Percentiles rank a stretch among this genome's conserved stretches.
These are phyloP conservation scores for Bruguiera parviflora DNA, from an alignment of 345 rosid genomes.

Conservation along the genomic window DNA sequence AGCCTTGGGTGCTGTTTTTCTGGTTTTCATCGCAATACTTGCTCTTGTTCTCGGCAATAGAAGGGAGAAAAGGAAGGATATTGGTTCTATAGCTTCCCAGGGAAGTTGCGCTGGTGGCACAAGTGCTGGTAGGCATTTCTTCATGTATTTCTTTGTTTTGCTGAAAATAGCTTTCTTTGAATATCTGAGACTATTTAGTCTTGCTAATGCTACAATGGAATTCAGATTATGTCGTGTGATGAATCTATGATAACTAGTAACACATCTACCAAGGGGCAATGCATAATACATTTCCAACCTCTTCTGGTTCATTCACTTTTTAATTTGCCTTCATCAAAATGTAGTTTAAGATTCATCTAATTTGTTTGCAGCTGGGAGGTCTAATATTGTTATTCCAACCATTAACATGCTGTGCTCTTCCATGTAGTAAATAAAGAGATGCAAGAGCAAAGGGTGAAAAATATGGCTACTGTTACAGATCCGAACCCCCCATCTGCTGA, in stretches of 20 bases:
- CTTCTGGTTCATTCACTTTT: no score
- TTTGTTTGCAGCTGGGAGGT: constrained; percentile 18
- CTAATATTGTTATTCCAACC: neutral
- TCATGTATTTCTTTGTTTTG: constrained; percentile 2
- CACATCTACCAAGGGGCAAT: no score
- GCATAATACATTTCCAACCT: no score
- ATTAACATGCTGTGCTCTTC: constrained; percentile 25
- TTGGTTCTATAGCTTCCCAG: constrained; percentile 42
- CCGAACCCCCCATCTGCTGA: constrained; percentile 70
- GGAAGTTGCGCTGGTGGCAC: constrained; percentile 46
- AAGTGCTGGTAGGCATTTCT: constrained; percentile 35
- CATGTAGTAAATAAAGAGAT: constrained; percentile 43
- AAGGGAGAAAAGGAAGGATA: constrained; percentile 45
- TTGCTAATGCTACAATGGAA: no score
- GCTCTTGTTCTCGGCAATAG: constrained; percentile 44
- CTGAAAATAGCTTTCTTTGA: no score
- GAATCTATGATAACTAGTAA: no score
- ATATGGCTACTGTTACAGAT: constrained; percentile 62
- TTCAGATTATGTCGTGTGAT: no score
- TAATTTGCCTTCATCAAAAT: no score
- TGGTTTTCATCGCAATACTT: constrained; percentile 48
- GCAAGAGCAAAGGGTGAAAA: constrained; percentile 68
- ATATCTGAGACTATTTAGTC: no score
- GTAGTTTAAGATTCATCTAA: no score
- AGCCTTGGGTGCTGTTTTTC: constrained; percentile 53